These are phyloP conservation scores for Trichoderma gamsii DNA, from an alignment of 495 filamentous ascomycete species.

Conservation along the genomic window DNA sequence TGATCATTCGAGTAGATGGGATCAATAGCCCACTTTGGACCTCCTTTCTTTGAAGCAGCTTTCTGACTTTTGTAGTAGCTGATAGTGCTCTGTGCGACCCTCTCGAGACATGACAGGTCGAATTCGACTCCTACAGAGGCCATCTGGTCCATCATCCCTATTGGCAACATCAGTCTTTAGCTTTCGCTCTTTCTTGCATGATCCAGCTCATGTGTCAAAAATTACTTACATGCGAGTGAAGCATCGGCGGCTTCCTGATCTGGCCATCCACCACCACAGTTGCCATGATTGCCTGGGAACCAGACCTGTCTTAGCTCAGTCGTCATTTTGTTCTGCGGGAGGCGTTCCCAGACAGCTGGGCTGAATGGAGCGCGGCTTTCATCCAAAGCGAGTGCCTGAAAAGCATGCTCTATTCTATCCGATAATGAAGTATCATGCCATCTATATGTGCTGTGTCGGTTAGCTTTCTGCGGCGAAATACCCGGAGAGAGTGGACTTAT, in stretches of 20 bases:
- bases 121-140: slow-evolving; percentile 55
- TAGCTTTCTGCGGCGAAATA: slow-evolving; percentile 12
- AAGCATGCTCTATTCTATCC: slow-evolving; percentile 57
- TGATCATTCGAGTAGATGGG: slow-evolving; percentile 42
- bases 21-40: slow-evolving; percentile 38
- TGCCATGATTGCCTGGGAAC: slow-evolving; percentile 66
- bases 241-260: slow-evolving; percentile 53
- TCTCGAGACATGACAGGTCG: slow-evolving; percentile 45
- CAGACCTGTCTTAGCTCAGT: slow-evolving; percentile 63
- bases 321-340: slow-evolving; percentile 27
- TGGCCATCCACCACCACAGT: slow-evolving; percentile 53
- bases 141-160: slow-evolving; percentile 63
- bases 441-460: slow-evolving; percentile 28
- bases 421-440: slow-evolving; percentile 58
- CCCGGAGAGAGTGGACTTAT: slow-evolving; percentile 22
- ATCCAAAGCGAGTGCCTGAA: slow-evolving; percentile 69
- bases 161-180: background rate
- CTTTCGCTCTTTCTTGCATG: slow-evolving; percentile 17
- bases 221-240: slow-evolving; percentile 53
- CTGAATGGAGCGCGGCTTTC: slow-evolving; percentile 58
- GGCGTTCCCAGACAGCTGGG: slow-evolving; percentile 57
- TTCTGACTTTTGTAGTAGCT: slow-evolving; percentile 34
- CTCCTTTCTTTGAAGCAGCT: slow-evolving; percentile 10
- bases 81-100: slow-evolving; percentile 40
- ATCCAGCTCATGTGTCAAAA: slow-evolving; percentile 6